Evolutionary conservation across 192 early-diverging fungal species (phyloP), one percentile per base, ranked within the genome.

Genomic region (Backusella tarrabulga): DNA sequence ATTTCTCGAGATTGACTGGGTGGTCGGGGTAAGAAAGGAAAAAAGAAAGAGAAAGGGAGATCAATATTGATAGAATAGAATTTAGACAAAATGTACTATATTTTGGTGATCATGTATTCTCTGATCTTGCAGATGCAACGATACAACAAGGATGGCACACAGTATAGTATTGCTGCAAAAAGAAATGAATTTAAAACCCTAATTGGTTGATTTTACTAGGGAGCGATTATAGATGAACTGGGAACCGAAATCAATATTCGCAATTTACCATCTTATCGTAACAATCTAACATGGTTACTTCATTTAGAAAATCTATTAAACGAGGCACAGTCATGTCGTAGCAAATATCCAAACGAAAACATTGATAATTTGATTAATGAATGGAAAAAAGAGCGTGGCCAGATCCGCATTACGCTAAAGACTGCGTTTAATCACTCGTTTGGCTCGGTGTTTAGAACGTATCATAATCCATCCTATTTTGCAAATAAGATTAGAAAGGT

Each of bases 101-200:
- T 73, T 82, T 91, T 77, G 90, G 90, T 77, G 90, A 91, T 76
- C 90, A 91, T 73, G 75, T 91, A 1, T 91, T 87, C 79, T 90
- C 88, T 54, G 90, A 91, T 54, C 79, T 91, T 17, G 84, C 86
- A 44, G 90, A 91, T 46, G 87, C 90, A 14, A 86, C 86, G 2
- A 79, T 89, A 34, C 90, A 91, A 73, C 85, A 85, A 75, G 90
- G 90, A 4, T 91, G 90, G 90, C 82, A 82, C 32, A 91, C 90
- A 2, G 76, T 80, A 67, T 21, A 23, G 63, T 21, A 14, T 1
- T 40, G 12, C 14, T 44, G 4, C 32, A 32, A 32, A 32, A 32
- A 32, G 32, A 32, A 32, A 32, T 3, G 32, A 32, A 32, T 32
- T 1, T 32, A 32, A 32, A 32, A 3, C 32, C 17, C 17, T 66